Evolutionary conservation across 805 yeast genomes (phyloP), one percentile per base, ranked within the genome.

Genomic region (Pichia pseudocactophila): DNA sequence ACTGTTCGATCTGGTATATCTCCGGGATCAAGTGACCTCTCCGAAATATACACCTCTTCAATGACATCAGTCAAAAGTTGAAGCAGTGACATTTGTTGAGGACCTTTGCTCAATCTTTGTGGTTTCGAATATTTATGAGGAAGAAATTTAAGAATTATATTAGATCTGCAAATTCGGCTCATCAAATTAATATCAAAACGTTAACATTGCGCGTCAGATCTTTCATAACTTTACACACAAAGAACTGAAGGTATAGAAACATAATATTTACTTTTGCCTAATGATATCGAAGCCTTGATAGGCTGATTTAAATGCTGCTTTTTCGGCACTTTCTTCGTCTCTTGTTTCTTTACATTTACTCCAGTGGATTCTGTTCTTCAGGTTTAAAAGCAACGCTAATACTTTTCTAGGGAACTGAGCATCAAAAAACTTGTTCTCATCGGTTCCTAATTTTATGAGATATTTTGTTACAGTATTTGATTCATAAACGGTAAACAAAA

Each of bases 381-480:
- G 64, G 35, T 70, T 75, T 39, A 88, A 55, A 3, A 80, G 60
- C 47, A 69, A 68, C 0, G 96, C 89, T 25, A 85, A 53, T 1
- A 83, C 88, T 53, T 87, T 71, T 57, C 97, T 68, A 1, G 95
- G 95, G 53, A 89, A 84, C 51, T 85, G 95, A 12, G 86, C 61
- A 57, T 89, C 96, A 8, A 87, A 49, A 15, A 54, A 53, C 27
- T 35, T 46, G 12, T 54, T 55, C 2, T 40, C 64, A 25, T 45
- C 56, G 54, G 58, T 63, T 57, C 48, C 46, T 56, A 52, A 52
- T 42, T 39, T 6, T 45, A 42, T 20, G 38, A 45, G 12, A 50
- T 48, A 13, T 54, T 30, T 8, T 52, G 61, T 38, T 70, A 68
- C 39, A 52, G 41, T 42, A 71, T 58, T 2, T 2, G 12, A 32